Base-by-base conservation (phyloP, 192 early-diverging fungal species). In the Dispira simplex region DNA sequence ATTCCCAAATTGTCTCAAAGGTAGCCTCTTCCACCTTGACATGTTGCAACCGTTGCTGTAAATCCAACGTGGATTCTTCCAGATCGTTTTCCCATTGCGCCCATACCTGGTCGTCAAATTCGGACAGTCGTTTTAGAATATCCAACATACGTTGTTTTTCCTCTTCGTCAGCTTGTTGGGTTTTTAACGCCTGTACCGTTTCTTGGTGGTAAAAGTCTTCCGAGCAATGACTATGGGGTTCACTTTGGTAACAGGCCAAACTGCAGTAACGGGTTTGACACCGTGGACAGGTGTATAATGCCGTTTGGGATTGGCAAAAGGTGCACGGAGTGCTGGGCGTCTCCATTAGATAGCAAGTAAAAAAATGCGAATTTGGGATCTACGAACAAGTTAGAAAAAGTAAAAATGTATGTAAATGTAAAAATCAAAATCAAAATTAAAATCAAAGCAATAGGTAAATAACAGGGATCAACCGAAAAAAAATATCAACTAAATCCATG, bases 1-100 rank as follows among this genome's bases (percentile, higher is more conserved):
- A 43, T 11, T 60, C 58, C 58, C 58, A 60, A 44, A 60, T 60
- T 0, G 32, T 44, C 21, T 60, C 58, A 43, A 60, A 60, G 12
- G 58, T 44, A 44, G 58, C 58, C 25, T 18, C 13, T 16, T 60
- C 58, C 14, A 60, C 18, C 2, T 60, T 44, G 21, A 60, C 32
- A 44, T 60, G 27, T 44, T 60, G 12, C 32, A 60, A 18, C 13
- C 58, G 58, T 18, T 60, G 14, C 32, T 28, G n/a, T 21, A 60
- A 21, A 10, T 60, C 58, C 13, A 18, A 14, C 14, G 21, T 44
- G 58, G 58, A 12, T 44, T 60, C 13, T 16, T 43, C 58, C 12
- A 2, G 18, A 13, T 60, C 58, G 11, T 18, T 16, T 21, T 16
- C 16, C 48, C 48, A 49, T 49, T 20, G 21, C 18, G 3, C 43